These are phyloP conservation scores for Hsuehochloa calcarea DNA, from an alignment of 176 grass and related monocot species.

Conservation along the genomic window DNA sequence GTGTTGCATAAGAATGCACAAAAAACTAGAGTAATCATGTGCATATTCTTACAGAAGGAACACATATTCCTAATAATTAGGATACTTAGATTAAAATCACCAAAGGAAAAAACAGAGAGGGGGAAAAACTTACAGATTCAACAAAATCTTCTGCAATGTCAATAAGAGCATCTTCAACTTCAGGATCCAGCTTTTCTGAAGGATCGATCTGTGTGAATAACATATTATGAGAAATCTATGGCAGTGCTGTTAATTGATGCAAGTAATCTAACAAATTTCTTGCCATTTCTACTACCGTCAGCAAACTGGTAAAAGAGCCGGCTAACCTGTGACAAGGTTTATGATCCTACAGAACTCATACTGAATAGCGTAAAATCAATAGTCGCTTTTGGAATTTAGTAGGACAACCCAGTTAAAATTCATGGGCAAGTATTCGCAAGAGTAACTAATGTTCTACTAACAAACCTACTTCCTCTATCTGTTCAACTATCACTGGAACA, in stretches of 20 bases:
- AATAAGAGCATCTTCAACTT: conserved; percentile 96
- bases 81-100: background rate
- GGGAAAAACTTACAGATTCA: conserved; percentile 66
- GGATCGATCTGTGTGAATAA: conserved; percentile 66
- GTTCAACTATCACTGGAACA: conserved; percentile 7
- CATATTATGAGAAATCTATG: background rate
- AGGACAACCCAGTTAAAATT: background rate
- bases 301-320: background rate
- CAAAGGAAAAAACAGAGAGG: background rate
- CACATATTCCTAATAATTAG: background rate
- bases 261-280: conserved; percentile 9
- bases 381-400: background rate
- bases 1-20: background rate
- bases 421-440: background rate
- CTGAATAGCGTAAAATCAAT: conserved; percentile 10
- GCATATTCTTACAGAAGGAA: background rate
- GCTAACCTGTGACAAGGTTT: background rate
- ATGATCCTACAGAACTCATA: background rate
- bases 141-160: conserved; percentile 98
- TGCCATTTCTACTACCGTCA: background rate
- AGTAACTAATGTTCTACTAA: conserved; percentile 14
- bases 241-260: background rate
- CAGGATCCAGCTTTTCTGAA: conserved; percentile 79
- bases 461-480: background rate
- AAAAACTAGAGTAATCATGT: background rate